A percentile compares a stretch with the other conserved stretches of the same genome.
These are phyloP conservation scores for Prototheca cutis DNA, from an alignment of 163 green algal genomes.

Conservation along the genomic window DNA sequence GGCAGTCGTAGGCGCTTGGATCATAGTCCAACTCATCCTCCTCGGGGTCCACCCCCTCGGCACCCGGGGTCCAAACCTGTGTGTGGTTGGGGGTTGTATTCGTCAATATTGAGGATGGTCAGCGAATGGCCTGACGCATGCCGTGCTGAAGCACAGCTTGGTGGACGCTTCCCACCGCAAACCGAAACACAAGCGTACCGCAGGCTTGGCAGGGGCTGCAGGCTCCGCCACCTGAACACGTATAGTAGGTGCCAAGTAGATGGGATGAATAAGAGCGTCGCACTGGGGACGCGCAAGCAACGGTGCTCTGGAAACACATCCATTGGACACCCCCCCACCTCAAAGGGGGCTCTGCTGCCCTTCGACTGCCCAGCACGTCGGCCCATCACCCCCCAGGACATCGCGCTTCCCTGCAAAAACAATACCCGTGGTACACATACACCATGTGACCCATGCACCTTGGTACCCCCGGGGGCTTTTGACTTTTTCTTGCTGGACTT, in stretches of 20 bases:
- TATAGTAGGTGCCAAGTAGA: neutral
- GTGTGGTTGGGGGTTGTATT: neutral
- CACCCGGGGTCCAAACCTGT: conserved; percentile 50
- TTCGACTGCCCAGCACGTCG: too few relatives aligned
- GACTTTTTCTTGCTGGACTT: neutral
- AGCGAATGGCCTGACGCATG: neutral
- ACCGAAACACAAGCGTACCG: neutral
- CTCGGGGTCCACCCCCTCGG: conserved; percentile 61
- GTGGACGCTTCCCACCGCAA: neutral
- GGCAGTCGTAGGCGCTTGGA: conserved; percentile 87
- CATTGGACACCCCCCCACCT: too few relatives aligned
- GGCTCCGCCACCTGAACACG: neutral
- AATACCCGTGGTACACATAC: too few relatives aligned
- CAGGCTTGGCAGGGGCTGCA: neutral
- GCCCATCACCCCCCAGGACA: too few relatives aligned
- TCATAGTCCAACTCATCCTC: conserved; percentile 94
- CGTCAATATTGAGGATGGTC: neutral
- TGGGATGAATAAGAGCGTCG: neutral
- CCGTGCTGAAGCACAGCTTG: neutral
- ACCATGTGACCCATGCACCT: neutral
- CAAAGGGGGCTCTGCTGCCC: too few relatives aligned
- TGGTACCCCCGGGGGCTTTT: neutral
- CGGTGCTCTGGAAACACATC: too few relatives aligned
- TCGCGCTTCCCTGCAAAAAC: too few relatives aligned
- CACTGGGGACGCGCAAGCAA: neutral